Conservation (phyloP, 495 filamentous ascomycete species). For the Stereocaulon alpinum region DNA sequence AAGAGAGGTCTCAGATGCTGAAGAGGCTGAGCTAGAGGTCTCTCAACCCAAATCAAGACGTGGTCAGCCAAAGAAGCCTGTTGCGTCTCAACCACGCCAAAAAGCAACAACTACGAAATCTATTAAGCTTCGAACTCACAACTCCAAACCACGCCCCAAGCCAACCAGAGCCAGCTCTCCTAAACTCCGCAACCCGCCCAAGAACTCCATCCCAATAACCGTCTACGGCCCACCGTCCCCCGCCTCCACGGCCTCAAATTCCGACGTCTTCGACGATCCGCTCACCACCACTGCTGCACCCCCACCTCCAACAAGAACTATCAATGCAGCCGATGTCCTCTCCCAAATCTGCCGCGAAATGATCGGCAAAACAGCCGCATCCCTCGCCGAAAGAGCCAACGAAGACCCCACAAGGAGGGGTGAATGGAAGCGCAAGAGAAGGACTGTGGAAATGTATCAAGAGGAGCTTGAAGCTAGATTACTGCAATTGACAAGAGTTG, state of each 20-base stretch:
- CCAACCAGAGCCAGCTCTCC: not conserved
- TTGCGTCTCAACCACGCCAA: not conserved
- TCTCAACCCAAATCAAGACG: slow-evolving; percentile 1
- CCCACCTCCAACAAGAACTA: slow-evolving; percentile 2
- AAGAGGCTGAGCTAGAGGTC: not conserved
- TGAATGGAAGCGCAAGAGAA: slow-evolving; percentile 50
- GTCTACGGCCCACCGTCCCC: slow-evolving; percentile 13
- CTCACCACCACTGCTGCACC: slow-evolving; percentile 18
- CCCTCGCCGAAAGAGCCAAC: not conserved
- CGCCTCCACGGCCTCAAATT: slow-evolving; percentile 28
- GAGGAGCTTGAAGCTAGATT: slow-evolving; percentile 51
- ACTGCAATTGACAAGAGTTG: slow-evolving; percentile 7
- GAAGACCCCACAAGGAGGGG: slow-evolving; percentile 24
- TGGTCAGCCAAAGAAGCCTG: slow-evolving; percentile 12
- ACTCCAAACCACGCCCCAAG: not conserved
- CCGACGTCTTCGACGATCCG: slow-evolving; percentile 32
- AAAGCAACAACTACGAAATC: not conserved
- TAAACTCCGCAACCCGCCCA: not conserved
- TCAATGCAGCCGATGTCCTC: slow-evolving; percentile 12
- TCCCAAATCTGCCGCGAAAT: slow-evolving; percentile 16
- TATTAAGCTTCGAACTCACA: not conserved
- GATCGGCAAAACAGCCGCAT: slow-evolving; percentile 6
- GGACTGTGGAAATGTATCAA: slow-evolving; percentile 57
- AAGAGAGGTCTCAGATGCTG: not conserved
- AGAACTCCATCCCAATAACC: slow-evolving; percentile 16